Base-by-base conservation (phyloP, 148 eudicot genomes). In the Rhododendron vialii region DNA sequence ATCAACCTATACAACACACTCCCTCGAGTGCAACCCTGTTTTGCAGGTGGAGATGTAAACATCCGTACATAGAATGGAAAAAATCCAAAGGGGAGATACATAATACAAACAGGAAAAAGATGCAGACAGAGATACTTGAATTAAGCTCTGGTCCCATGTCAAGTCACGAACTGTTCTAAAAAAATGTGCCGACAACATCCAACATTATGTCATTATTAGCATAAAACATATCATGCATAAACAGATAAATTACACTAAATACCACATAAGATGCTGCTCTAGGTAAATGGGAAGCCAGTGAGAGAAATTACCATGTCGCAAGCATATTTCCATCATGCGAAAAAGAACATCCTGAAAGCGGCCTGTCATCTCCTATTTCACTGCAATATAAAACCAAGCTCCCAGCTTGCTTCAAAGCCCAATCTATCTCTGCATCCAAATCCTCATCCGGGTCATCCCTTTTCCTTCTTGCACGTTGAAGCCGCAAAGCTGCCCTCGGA, bases 401-500 rank as follows among this genome's bases (percentile, higher is more conserved):
- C 79, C 84, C 91, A 7, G 99, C 98, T 88, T 94, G 97, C 81
- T 89, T 91, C 90, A 96, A 84, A 76, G 95, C 93, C 92, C 92
- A 94, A 86, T 93, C 93, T 8, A 93, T 86, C 91, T 96, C 99
- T 13, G 97, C 94, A 84, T 96, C 99, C 87, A 93, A 84, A 91
- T 96, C 98, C 88, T 96, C 99, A 91, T 95, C 99, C 0, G 99
- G 98, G 78, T 96, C 98, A 78, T 95, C 96, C 85, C 96, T 92
- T 88, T 86, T 96, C 82, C 98, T 94, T 92, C 88, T 94, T 24
- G 98, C 98, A 65, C 92, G 92, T 82, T 91, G 90, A 69, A 96
- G 88, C 61, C 98, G 95, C 86, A 85, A 83, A 75, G 96, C 92
- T 1, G 98, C 93, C 88, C 89, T 93, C 20, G 74, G 88, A 53